These are phyloP conservation scores for Neurospora sp. DNA, from an alignment of 495 filamentous ascomycete genomes.

Conservation along the genomic window DNA sequence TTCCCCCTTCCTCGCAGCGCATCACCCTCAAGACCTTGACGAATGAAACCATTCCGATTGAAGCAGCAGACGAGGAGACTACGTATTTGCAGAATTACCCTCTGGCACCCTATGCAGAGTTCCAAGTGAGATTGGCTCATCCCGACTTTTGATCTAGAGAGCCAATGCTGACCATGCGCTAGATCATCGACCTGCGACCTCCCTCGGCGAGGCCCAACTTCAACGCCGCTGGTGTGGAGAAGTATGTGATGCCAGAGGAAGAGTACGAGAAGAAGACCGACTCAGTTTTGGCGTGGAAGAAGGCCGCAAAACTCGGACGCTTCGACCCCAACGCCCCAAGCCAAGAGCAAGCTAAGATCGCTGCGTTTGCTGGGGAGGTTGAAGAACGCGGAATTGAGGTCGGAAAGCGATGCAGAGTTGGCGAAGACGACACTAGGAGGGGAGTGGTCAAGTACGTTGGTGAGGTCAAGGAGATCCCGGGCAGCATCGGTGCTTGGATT, in stretches of 20 bases:
- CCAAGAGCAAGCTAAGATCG: conserved; percentile 58
- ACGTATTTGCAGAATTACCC: conserved; percentile 51
- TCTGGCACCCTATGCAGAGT: conserved; percentile 61
- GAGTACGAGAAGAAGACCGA: conserved; percentile 76
- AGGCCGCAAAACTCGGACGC: conserved; percentile 78
- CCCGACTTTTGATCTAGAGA: neutral
- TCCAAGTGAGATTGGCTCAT: conserved; percentile 50
- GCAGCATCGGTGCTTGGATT: conserved; percentile 63
- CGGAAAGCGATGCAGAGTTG: conserved; percentile 54
- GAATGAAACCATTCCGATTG: conserved; percentile 43
- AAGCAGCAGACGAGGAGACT: conserved; percentile 57
- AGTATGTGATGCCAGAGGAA: conserved; percentile 70
- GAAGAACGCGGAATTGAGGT: conserved; percentile 52
- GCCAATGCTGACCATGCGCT: conserved; percentile 1
- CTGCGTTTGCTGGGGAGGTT: conserved; percentile 55
- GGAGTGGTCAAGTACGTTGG: conserved; percentile 81
- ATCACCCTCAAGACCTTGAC: conserved; percentile 53
- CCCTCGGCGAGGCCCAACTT: conserved; percentile 60
- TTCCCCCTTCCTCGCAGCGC: conserved; percentile 70
- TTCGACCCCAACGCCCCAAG: conserved; percentile 79
- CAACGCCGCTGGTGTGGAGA: conserved; percentile 69
- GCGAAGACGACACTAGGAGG: conserved; percentile 56
- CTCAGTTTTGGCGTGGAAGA: conserved; percentile 90
- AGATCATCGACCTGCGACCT: conserved; percentile 78
- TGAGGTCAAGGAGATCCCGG: conserved; percentile 70